Conservation (phyloP, 345 rosid species). For the Eucalyptus sp. region DNA sequence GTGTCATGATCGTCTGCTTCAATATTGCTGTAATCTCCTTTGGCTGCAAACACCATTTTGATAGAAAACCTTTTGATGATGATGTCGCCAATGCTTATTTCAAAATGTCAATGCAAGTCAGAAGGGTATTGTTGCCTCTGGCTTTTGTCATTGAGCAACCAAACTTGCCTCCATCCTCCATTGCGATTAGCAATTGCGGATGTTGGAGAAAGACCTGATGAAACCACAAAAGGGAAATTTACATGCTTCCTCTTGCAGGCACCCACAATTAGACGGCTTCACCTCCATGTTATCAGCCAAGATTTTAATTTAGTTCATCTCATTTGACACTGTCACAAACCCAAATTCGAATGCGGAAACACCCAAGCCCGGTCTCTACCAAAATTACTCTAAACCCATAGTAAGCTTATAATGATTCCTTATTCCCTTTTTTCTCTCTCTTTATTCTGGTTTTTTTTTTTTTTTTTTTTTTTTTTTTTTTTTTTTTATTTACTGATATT, state of each 20-base stretch:
- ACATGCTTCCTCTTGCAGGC: constrained; percentile 16
- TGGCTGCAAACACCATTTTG: background rate
- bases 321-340: background rate
- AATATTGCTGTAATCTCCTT: background rate
- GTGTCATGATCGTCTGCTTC: background rate
- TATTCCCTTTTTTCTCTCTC: background rate
- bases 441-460: too few relatives aligned
- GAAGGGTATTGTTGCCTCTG: background rate
- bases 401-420: too few relatives aligned
- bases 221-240: background rate
- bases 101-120: background rate
- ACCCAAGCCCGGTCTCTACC: too few relatives aligned
- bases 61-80: background rate
- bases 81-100: background rate
- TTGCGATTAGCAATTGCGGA: background rate
- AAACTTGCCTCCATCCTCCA: background rate
- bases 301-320: constrained; percentile 67
- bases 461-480: too few relatives aligned
- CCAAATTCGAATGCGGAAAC: too few relatives aligned
- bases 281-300: constrained; percentile 85
- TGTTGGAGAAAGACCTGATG: too few relatives aligned
- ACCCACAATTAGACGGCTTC: constrained; percentile 69
- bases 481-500: background rate
- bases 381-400: too few relatives aligned
- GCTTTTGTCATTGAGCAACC: background rate